phyloP scores from a whole-genome alignment of 1,139 yeast genomes.

The Scheffersomyces lignicola region DNA sequence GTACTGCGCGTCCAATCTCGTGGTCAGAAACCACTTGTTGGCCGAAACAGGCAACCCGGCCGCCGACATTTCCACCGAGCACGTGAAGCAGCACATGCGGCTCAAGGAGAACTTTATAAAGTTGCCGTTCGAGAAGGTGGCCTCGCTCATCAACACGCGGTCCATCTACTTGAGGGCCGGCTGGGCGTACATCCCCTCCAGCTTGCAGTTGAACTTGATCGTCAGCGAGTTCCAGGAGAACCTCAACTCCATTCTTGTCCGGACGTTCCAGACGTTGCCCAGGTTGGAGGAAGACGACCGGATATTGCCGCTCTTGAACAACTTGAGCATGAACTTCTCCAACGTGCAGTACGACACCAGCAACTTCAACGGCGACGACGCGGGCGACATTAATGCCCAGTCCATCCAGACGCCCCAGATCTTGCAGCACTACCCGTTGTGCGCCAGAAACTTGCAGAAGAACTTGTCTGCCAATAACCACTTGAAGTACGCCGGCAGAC shows the following conservation, averaged over 20 bases:
- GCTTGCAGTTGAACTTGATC: conserved; percentile 71
- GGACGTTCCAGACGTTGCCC: conserved; percentile 78
- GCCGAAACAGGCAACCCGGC: conserved; percentile 24
- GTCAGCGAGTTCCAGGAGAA: conserved; percentile 63
- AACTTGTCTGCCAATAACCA: conserved; percentile 65
- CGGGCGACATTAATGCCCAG: conserved; percentile 60
- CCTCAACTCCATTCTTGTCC: conserved; percentile 53
- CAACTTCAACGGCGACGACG: conserved; percentile 31
- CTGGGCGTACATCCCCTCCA: conserved; percentile 80
- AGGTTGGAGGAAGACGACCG: conserved; percentile 91
- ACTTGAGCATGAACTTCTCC: conserved; percentile 73
- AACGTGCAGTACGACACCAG: conserved; percentile 51
- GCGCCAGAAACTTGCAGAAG: conserved; percentile 70
- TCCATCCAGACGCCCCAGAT: conserved; percentile 58
- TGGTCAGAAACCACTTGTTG: conserved; percentile 30
- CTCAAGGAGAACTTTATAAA: conserved; percentile 65
- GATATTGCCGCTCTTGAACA: conserved; percentile 76
- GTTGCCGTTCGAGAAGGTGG: conserved; percentile 83
- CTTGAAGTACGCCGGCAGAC: conserved; percentile 79
- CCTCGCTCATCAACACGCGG: conserved; percentile 70
- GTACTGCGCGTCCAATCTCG: conserved; percentile 49
- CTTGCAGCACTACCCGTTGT: conserved; percentile 74
- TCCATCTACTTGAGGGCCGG: conserved; percentile 69
- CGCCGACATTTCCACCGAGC: conserved; percentile 40
- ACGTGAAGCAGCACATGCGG: conserved; percentile 43